These are phyloP conservation scores for Colletotrichum sp. DNA, from an alignment of 2,329 filamentous ascomycete species.

Conservation along the genomic window DNA sequence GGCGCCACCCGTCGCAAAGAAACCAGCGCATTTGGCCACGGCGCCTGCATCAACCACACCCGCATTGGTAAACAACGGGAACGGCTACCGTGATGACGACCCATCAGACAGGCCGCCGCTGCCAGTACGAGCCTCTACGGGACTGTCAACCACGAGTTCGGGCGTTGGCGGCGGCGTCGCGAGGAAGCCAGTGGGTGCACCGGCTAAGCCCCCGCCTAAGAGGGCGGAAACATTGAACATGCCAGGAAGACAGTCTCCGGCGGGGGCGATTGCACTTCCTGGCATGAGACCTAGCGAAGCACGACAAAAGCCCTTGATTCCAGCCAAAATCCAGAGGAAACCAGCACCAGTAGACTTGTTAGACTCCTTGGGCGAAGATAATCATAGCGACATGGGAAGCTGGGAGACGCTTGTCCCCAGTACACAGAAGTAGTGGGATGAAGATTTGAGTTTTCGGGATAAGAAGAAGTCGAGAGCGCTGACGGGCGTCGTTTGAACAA, in stretches of 20 bases:
- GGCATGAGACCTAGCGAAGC: conserved; percentile 15
- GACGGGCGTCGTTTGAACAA: neutral
- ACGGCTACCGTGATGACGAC: conserved; percentile 19
- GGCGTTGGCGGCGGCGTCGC: neutral
- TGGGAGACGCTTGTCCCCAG: conserved; percentile 63
- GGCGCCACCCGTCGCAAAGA: conserved; percentile 66
- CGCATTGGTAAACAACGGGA: conserved; percentile 21
- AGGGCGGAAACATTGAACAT: neutral
- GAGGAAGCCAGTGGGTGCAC: conserved; percentile 8
- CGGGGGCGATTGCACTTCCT: conserved; percentile 13
- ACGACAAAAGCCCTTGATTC: conserved; percentile 9
- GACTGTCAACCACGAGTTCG: neutral
- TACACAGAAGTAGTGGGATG: conserved; percentile 3
- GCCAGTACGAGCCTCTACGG: conserved; percentile 17
- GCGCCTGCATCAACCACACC: conserved; percentile 31
- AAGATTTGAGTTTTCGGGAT: neutral
- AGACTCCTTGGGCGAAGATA: conserved; percentile 53
- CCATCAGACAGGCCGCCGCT: conserved; percentile 25
- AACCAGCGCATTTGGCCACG: conserved; percentile 60
- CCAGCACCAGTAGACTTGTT: conserved; percentile 43
- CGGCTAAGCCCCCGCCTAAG: conserved; percentile 2
- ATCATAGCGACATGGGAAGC: conserved; percentile 48
- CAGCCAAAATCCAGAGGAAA: conserved; percentile 13
- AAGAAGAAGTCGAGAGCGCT: neutral
- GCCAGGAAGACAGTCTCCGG: conserved; percentile 4